A percentile compares a stretch with the other conserved stretches of the same genome.
phyloP scores from a whole-genome alignment of 2,329 filamentous ascomycete genomes.

The Pseudopyrenochaeta lycopersici region DNA sequence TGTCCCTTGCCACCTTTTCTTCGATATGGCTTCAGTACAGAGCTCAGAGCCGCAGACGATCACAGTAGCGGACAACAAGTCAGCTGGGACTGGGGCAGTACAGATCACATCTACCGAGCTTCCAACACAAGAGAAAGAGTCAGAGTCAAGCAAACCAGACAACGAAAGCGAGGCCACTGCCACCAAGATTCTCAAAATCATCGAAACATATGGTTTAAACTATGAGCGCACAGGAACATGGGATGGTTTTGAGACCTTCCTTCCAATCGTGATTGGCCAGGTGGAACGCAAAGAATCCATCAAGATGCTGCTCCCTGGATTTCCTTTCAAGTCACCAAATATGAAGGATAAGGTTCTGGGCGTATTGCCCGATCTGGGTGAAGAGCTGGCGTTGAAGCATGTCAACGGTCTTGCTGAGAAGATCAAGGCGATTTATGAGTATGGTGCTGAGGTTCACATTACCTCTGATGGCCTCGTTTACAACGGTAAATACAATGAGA shows the following conservation, averaged over 20 bases:
- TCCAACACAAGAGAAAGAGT: neutral
- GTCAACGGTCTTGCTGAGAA: slow-evolving; percentile 53
- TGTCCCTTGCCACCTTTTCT: neutral
- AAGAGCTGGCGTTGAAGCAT: slow-evolving; percentile 54
- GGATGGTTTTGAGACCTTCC: slow-evolving; percentile 34
- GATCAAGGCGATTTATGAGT: slow-evolving; percentile 51
- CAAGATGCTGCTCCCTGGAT: slow-evolving; percentile 60
- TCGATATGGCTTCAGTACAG: neutral
- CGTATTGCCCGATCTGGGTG: slow-evolving; percentile 54
- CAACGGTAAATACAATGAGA: slow-evolving; percentile 35
- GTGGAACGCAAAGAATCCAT: slow-evolving; percentile 30
- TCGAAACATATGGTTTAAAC: slow-evolving; percentile 34
- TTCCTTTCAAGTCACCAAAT: slow-evolving; percentile 71
- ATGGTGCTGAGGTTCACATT: slow-evolving; percentile 53
- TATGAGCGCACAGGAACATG: slow-evolving; percentile 33
- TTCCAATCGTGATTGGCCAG: slow-evolving; percentile 26
- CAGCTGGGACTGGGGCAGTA: neutral
- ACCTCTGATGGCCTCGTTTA: slow-evolving; percentile 56
- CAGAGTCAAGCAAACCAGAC: neutral
- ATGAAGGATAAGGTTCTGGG: slow-evolving; percentile 63
- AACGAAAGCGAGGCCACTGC: slow-evolving; percentile 11
- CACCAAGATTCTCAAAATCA: slow-evolving; percentile 22
- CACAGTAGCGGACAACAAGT: neutral
- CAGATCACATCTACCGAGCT: neutral
- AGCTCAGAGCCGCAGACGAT: neutral